Evolutionary conservation across 495 filamentous ascomycete genomes (phyloP).

Genomic region (Aspergillus panamensis): DNA sequence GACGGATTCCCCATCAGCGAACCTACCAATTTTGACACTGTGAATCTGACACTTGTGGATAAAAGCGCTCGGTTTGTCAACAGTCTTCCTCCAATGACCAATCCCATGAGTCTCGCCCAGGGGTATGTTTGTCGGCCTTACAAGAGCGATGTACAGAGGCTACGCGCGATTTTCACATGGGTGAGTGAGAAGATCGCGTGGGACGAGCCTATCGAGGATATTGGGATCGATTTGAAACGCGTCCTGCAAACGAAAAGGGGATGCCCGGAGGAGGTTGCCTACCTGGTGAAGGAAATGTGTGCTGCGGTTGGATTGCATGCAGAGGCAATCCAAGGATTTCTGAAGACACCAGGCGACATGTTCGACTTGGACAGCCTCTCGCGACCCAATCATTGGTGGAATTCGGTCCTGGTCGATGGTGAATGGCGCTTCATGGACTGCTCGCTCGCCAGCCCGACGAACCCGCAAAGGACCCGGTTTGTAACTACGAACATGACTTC

Average conservation of each 20-base stretch:
- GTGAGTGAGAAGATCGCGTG: slow-evolving; percentile 92
- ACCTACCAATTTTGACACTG: slow-evolving; percentile 72
- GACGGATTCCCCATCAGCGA: slow-evolving; percentile 81
- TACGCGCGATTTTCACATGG: slow-evolving; percentile 95
- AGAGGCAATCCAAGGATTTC: slow-evolving; percentile 79
- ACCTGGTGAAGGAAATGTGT: slow-evolving; percentile 91
- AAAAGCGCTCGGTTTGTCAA: slow-evolving; percentile 91
- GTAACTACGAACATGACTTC: slow-evolving; percentile 63
- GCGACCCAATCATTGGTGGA: slow-evolving; percentile 97
- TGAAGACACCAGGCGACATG: slow-evolving; percentile 84
- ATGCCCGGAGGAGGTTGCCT: slow-evolving; percentile 86
- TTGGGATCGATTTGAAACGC: slow-evolving; percentile 69
- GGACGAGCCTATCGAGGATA: slow-evolving; percentile 86
- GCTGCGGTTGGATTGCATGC: slow-evolving; percentile 80
- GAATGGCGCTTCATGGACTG: slow-evolving; percentile 98
- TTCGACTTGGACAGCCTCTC: slow-evolving; percentile 68
- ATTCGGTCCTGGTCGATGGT: slow-evolving; percentile 86
- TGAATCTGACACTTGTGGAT: slow-evolving; percentile 84
- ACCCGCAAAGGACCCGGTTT: slow-evolving; percentile 73
- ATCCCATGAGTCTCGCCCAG: slow-evolving; percentile 77
- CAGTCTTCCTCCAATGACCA: slow-evolving; percentile 86
- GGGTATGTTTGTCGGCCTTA: slow-evolving; percentile 94
- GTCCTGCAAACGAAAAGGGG: slow-evolving; percentile 82
- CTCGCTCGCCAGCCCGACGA: slow-evolving; percentile 83
- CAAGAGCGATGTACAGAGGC: slow-evolving; percentile 86